A percentile compares a stretch with the other conserved stretches of the same genome.
Evolutionary conservation across 2,329 filamentous ascomycete species (phyloP).

Genomic region (Rhynchosporium agropyri): DNA sequence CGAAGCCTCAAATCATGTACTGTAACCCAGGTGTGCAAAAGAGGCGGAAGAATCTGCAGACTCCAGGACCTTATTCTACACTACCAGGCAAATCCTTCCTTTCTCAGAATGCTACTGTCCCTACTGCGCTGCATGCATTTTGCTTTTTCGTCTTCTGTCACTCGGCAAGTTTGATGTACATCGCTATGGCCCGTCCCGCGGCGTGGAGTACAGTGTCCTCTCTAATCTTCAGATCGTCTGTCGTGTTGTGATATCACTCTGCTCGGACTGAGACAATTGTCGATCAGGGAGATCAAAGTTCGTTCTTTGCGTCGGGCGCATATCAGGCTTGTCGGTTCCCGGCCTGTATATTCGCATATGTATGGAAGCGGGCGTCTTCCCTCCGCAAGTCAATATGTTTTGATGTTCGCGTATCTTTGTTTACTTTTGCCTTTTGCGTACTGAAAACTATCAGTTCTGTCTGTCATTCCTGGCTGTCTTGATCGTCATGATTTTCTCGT

Average conservation of each 20-base stretch:
- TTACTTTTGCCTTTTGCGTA: conserved; percentile 2
- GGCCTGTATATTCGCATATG: not conserved
- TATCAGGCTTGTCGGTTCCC: not conserved
- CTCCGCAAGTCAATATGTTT: not conserved
- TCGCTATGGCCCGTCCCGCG: conserved; percentile 11
- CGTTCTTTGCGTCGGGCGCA: not conserved
- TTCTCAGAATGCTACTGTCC: not conserved
- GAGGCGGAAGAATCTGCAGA: not conserved
- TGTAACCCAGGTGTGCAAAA: not conserved
- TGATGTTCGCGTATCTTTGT: not conserved
- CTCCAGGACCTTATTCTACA: conserved; percentile 2
- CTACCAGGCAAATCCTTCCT: conserved; percentile 2
- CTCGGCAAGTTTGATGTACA: not conserved
- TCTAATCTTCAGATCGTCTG: conserved; percentile 4
- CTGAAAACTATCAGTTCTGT: not conserved
- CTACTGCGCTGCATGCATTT: not conserved
- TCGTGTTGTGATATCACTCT: conserved; percentile 3
- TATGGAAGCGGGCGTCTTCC: not conserved
- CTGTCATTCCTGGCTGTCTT: not conserved
- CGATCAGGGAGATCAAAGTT: not conserved
- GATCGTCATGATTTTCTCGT: not conserved
- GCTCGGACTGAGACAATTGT: not conserved
- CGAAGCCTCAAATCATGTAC: not conserved
- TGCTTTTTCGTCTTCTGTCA: conserved; percentile 1
- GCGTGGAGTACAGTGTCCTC: not conserved